Evolutionary conservation across 129 eudicot species (phyloP).

Genomic region (Logfia minima): DNA sequence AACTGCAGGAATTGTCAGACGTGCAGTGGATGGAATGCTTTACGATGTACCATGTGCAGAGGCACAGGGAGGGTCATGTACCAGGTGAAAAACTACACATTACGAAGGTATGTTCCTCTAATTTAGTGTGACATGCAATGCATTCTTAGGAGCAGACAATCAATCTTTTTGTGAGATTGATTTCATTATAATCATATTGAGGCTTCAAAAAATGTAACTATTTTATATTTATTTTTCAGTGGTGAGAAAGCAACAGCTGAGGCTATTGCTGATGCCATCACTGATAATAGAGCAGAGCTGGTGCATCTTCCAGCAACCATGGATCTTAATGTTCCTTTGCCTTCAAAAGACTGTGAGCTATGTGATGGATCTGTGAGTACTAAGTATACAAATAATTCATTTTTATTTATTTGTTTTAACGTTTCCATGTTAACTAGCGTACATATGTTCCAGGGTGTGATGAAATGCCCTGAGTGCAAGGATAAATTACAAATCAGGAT

Average conservation of each 20-base stretch:
- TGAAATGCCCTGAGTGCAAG: slow-evolving; percentile 93
- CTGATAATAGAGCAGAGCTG: slow-evolving; percentile 80
- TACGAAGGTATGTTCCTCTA: slow-evolving; percentile 57
- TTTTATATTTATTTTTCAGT: slow-evolving; percentile 36
- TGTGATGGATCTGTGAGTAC: slow-evolving; percentile 97
- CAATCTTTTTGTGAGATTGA: neutral
- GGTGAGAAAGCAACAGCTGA: slow-evolving; percentile 93
- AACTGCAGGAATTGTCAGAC: slow-evolving; percentile 68
- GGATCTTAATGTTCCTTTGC: slow-evolving; percentile 78
- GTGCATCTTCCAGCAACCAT: slow-evolving; percentile 75
- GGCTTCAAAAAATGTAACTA: neutral
- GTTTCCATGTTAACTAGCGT: slow-evolving; percentile 22
- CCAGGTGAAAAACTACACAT: slow-evolving; percentile 73
- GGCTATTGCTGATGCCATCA: slow-evolving; percentile 76
- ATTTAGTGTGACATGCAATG: neutral
- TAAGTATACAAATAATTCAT: neutral
- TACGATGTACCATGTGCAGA: slow-evolving; percentile 90
- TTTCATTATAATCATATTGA: neutral
- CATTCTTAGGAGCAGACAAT: slow-evolving; percentile 2
- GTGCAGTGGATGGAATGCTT: slow-evolving; percentile 91
- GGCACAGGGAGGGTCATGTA: slow-evolving; percentile 89
- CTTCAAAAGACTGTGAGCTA: slow-evolving; percentile 80
- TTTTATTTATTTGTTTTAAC: neutral
- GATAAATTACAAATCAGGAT: slow-evolving; percentile 64
- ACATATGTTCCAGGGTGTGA: slow-evolving; percentile 70